Percentiles rank a stretch among this genome's conserved stretches.
These are phyloP conservation scores for Tubosaeta sp. DNA, from an alignment of 768 basidiomycete species.

Conservation along the genomic window DNA sequence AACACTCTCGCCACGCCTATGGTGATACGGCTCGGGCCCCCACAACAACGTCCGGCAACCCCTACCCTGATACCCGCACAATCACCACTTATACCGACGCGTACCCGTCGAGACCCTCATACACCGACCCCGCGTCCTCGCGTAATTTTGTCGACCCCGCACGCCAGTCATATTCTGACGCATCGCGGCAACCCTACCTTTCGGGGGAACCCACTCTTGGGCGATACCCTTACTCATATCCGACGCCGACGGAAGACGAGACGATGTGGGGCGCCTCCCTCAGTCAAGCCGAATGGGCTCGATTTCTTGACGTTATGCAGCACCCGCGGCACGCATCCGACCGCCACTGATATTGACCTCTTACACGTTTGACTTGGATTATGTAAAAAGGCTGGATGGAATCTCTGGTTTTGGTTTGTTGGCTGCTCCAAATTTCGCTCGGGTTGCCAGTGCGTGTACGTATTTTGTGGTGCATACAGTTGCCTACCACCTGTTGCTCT, in stretches of 20 bases:
- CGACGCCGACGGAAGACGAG: constrained; percentile 48
- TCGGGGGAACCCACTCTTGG: constrained; percentile 19
- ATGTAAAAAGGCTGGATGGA: constrained; percentile 29
- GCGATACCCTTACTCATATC: constrained; percentile 37
- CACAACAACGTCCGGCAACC: constrained; percentile 20
- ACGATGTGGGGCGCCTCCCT: constrained; percentile 76
- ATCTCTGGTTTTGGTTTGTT: constrained; percentile 20
- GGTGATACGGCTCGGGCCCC: constrained; percentile 17
- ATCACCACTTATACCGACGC: constrained; percentile 22
- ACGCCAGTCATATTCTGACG: constrained; percentile 21
- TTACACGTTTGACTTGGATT: constrained; percentile 12
- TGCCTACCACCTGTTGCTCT: background rate
- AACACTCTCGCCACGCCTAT: constrained; percentile 22
- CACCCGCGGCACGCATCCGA: constrained; percentile 34
- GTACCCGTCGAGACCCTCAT: constrained; percentile 23
- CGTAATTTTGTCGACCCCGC: constrained; percentile 22
- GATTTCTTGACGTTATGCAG: constrained; percentile 62
- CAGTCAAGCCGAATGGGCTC: constrained; percentile 71
- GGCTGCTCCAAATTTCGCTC: constrained; percentile 5
- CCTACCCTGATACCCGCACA: constrained; percentile 26
- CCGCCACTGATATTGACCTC: constrained; percentile 20
- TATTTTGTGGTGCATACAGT: constrained; percentile 17
- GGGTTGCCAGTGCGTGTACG: constrained; percentile 24
- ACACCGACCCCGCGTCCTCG: constrained; percentile 21
- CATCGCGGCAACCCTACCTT: constrained; percentile 28